These are phyloP conservation scores for Ganoderma lucidum DNA, from an alignment of 1,284 basidiomycete species.

Conservation along the genomic window DNA sequence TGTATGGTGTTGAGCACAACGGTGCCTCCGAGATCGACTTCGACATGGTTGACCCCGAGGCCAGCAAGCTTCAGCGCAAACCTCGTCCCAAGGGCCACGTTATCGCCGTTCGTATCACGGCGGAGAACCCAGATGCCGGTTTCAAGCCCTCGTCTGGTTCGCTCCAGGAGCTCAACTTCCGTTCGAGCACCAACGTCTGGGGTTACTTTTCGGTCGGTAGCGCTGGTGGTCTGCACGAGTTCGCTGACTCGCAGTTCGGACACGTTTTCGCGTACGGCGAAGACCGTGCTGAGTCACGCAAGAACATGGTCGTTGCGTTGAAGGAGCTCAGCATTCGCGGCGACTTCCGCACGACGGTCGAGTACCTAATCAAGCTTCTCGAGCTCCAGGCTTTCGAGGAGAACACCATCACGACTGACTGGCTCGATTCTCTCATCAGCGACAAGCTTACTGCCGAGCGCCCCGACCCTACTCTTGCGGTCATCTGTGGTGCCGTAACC, in stretches of 20 bases:
- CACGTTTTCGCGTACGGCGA: constrained; percentile 99
- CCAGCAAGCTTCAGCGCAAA: constrained; percentile 90
- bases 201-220: constrained; percentile 99
- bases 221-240: constrained; percentile 97
- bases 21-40: constrained; percentile 95
- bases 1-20: constrained; percentile 94
- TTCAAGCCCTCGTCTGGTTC: constrained; percentile 99
- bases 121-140: constrained; percentile 99
- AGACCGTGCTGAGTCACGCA: constrained; percentile 93
- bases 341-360: constrained; percentile 98
- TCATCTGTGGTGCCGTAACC: constrained; percentile 96
- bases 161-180: constrained; percentile 98
- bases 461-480: constrained; percentile 91
- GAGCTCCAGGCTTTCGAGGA: constrained; percentile 97
- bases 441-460: constrained; percentile 97
- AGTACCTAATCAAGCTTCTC: constrained; percentile 97
- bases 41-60: constrained; percentile 90
- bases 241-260: constrained; percentile 98
- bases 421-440: constrained; percentile 98
- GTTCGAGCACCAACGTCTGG: constrained; percentile 99
- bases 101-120: constrained; percentile 98
- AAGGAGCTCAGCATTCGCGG: constrained; percentile 99
- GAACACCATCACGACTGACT: constrained; percentile 98
- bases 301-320: constrained; percentile 99
- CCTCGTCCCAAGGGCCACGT: constrained; percentile 98